These are phyloP conservation scores for Eutypella sp. DNA, from an alignment of 2,329 filamentous ascomycete species.

Conservation along the genomic window DNA sequence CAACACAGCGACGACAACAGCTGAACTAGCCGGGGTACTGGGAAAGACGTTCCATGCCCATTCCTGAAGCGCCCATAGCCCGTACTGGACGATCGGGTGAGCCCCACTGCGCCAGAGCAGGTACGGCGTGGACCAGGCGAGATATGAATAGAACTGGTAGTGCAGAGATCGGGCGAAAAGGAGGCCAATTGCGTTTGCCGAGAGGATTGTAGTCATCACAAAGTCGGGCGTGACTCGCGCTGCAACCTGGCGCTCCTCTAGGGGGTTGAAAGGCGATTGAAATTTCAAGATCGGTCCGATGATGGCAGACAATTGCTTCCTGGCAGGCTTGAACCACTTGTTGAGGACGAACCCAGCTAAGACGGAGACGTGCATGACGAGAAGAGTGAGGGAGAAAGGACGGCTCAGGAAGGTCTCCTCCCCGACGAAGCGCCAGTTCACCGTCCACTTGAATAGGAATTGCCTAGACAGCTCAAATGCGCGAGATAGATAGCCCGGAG, in stretches of 20 bases:
- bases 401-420: conserved; percentile 71
- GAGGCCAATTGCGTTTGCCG: conserved; percentile 72
- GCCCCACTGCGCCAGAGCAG: conserved; percentile 75
- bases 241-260: conserved; percentile 53
- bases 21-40: conserved; percentile 57
- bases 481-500: conserved; percentile 67
- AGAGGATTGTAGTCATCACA: conserved; percentile 70
- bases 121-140: conserved; percentile 84
- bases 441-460: conserved; percentile 97
- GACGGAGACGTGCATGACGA: conserved; percentile 61
- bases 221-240: conserved; percentile 63
- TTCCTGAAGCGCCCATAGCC: conserved; percentile 74
- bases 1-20: conserved; percentile 65
- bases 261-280: conserved; percentile 39
- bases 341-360: conserved; percentile 61
- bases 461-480: conserved; percentile 89
- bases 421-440: conserved; percentile 96
- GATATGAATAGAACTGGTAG: conserved; percentile 93
- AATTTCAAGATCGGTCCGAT: conserved; percentile 37
- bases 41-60: conserved; percentile 94
- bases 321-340: conserved; percentile 68
- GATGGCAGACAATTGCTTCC: conserved; percentile 53
- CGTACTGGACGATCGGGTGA: conserved; percentile 62
- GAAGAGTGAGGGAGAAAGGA: conserved; percentile 61
- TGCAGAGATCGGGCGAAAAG: conserved; percentile 84